Percentiles rank a stretch among this genome's conserved stretches.
Conservation (phyloP, 2,329 filamentous ascomycete genomes). For the Cladophialophora psammophila region DNA sequence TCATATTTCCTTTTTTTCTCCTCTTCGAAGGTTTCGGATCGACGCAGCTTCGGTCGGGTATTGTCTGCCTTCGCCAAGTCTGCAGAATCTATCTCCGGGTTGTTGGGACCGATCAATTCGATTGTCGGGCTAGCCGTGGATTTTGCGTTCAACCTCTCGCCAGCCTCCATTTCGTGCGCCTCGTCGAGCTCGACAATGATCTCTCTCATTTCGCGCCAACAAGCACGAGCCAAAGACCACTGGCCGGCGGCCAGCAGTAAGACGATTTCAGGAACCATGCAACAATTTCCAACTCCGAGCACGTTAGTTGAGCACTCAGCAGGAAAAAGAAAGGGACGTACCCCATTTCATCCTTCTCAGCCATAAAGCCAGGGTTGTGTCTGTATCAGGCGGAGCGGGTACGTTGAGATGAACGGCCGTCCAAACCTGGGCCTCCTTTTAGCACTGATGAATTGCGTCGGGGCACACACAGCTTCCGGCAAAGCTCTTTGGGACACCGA, state of each 20-base stretch:
- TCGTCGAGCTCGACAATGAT: constrained; percentile 20
- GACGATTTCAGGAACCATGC: constrained; percentile 23
- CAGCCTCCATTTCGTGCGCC: constrained; percentile 10
- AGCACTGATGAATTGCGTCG: background rate
- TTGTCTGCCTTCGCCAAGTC: constrained; percentile 3
- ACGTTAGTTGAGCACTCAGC: background rate
- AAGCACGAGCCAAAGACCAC: constrained; percentile 25
- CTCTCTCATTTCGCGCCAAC: constrained; percentile 27
- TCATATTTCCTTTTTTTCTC: constrained; percentile 12
- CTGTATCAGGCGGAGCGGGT: constrained; percentile 18
- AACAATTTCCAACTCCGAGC: constrained; percentile 18
- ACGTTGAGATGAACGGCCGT: constrained; percentile 28
- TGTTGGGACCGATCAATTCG: background rate
- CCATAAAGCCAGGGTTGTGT: constrained; percentile 16
- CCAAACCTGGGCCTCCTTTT: background rate
- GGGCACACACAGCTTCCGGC: background rate
- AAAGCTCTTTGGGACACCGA: background rate
- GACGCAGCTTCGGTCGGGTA: constrained; percentile 18
- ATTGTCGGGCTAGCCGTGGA: background rate
- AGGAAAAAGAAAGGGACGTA: background rate
- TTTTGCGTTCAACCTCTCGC: constrained; percentile 2
- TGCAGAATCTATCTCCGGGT: background rate
- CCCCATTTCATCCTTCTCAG: constrained; percentile 22
- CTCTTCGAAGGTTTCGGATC: constrained; percentile 22
- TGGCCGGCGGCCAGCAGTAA: constrained; percentile 21